These are phyloP conservation scores for Capsicum rhomboideum DNA, from an alignment of 257 asterid species.

Conservation along the genomic window DNA sequence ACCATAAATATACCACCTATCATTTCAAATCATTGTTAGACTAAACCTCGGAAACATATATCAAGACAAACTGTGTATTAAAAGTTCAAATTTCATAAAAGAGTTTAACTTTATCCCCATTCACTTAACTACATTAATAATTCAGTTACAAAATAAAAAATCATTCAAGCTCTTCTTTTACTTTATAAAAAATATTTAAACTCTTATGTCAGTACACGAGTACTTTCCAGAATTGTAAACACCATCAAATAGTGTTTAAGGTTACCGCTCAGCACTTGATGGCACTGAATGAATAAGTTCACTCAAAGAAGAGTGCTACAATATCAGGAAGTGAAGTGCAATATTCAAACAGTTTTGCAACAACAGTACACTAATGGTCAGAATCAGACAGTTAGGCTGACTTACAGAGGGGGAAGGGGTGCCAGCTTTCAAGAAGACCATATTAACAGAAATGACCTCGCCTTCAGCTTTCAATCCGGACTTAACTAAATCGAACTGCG, in stretches of 20 bases:
- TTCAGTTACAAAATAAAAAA: too few species aligned
- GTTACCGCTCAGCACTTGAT: background rate
- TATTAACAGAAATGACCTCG: constrained; percentile 78
- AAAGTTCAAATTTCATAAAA: background rate
- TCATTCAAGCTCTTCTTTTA: too few species aligned
- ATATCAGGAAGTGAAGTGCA: background rate
- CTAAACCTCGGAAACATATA: background rate
- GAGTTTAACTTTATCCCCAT: background rate
- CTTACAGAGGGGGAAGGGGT: constrained; percentile 83
- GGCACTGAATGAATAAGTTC: background rate
- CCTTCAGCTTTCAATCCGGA: constrained; percentile 75
- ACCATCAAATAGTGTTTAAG: background rate
- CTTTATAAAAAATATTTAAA: background rate
- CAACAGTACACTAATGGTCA: background rate
- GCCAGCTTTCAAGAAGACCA: constrained; percentile 90
- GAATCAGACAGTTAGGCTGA: background rate
- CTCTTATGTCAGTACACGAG: background rate
- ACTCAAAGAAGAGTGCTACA: background rate
- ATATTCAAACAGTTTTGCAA: background rate
- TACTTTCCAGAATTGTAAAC: background rate
- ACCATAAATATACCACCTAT: background rate
- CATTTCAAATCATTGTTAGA: background rate
- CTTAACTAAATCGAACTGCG: constrained; percentile 87
- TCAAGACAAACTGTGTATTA: background rate
- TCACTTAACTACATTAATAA: background rate